A percentile compares a stretch with the other conserved stretches of the same genome.
Conservation (phyloP, 768 basidiomycete genomes). For the Tylopilus vinaceipallidus region DNA sequence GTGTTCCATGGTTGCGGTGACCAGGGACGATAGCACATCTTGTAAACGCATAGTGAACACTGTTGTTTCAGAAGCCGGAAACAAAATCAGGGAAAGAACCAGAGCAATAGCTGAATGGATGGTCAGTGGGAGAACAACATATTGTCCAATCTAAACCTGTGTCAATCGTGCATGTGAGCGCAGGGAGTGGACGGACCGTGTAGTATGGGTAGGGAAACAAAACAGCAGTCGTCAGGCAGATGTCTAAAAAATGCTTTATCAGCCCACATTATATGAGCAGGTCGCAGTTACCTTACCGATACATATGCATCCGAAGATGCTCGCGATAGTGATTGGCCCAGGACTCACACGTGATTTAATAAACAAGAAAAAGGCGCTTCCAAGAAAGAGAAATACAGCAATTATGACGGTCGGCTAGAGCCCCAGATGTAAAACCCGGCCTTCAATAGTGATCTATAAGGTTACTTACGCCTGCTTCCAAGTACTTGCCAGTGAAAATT, state of each 20-base stretch:
- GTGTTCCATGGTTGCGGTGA: conserved; percentile 46
- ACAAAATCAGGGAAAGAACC: conserved; percentile 49
- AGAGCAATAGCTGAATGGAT: conserved; percentile 61
- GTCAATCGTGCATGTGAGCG: background rate
- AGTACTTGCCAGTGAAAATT: conserved; percentile 50
- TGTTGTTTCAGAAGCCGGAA: conserved; percentile 62
- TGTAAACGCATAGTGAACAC: conserved; percentile 52
- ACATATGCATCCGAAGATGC: conserved; percentile 58
- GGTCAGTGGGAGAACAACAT: conserved; percentile 53
- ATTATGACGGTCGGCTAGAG: conserved; percentile 56
- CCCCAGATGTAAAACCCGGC: background rate
- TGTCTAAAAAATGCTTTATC: conserved; percentile 40
- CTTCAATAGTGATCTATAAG: background rate
- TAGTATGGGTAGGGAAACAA: conserved; percentile 71
- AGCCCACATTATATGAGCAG: background rate
- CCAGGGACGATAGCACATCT: conserved; percentile 47
- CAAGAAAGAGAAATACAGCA: conserved; percentile 62
- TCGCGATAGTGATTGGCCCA: conserved; percentile 58
- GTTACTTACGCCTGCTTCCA: conserved; percentile 46
- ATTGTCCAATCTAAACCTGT: conserved; percentile 42
- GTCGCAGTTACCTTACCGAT: conserved; percentile 40
- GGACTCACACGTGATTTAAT: conserved; percentile 59
- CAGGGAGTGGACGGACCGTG: conserved; percentile 28
- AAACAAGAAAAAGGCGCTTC: conserved; percentile 55
- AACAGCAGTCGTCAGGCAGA: conserved; percentile 52